A percentile compares a stretch with the other conserved stretches of the same genome.
Conservation (phyloP, 495 filamentous ascomycete species). For the Aspergillus bridgeri region DNA sequence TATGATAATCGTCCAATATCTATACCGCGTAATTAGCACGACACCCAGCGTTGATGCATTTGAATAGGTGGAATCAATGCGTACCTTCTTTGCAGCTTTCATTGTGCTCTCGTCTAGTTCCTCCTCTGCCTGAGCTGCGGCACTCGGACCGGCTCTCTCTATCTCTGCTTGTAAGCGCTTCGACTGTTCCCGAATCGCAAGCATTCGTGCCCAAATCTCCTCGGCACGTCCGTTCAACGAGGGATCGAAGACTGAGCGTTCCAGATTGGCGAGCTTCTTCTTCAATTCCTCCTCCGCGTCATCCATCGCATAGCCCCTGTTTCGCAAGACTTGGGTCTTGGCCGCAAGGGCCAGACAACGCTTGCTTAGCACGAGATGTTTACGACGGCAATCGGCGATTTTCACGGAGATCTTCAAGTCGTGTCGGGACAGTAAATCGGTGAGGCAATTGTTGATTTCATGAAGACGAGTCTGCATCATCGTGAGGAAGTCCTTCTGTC, state of each 20-base stretch:
- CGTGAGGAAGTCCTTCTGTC: conserved; percentile 69
- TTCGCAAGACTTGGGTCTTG: conserved; percentile 87
- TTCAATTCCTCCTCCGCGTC: conserved; percentile 87
- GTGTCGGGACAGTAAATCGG: conserved; percentile 74
- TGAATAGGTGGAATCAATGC: conserved; percentile 12
- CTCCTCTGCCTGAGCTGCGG: conserved; percentile 41
- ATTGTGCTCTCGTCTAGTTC: conserved; percentile 74
- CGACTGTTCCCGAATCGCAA: conserved; percentile 76
- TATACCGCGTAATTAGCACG: conserved; percentile 32
- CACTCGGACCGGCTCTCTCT: conserved; percentile 57
- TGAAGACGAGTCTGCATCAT: conserved; percentile 79
- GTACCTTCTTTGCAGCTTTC: conserved; percentile 81
- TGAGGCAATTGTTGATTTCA: conserved; percentile 81
- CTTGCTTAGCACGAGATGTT: conserved; percentile 75
- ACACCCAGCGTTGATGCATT: not conserved
- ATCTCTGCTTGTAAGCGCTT: conserved; percentile 76
- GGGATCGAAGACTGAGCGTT: conserved; percentile 76
- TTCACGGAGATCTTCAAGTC: conserved; percentile 77
- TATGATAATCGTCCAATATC: conserved; percentile 88
- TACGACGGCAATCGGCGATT: conserved; percentile 73
- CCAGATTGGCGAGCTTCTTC: conserved; percentile 74
- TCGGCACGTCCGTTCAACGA: conserved; percentile 77
- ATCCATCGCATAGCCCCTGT: conserved; percentile 87
- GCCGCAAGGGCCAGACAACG: conserved; percentile 81
- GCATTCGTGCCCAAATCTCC: conserved; percentile 95